A percentile compares a stretch with the other conserved stretches of the same genome.
phyloP scores from a whole-genome alignment of 2,329 filamentous ascomycete species.

The Metarhizium rileyi region DNA sequence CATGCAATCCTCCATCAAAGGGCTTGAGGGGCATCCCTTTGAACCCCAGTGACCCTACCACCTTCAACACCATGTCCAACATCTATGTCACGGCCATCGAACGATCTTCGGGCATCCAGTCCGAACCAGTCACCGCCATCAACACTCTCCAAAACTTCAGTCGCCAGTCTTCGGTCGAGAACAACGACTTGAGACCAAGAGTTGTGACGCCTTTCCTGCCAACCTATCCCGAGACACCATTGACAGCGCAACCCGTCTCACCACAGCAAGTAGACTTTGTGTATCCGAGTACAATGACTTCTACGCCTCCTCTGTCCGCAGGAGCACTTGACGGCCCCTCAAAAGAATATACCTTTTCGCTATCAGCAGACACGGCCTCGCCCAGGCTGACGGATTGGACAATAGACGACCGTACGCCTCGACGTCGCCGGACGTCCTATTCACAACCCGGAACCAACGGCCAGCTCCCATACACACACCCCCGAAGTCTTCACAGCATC shows the following conservation, averaged over 20 bases:
- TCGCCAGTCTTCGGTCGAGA: slow-evolving; percentile 20
- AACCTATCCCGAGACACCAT: slow-evolving; percentile 42
- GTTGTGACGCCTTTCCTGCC: slow-evolving; percentile 35
- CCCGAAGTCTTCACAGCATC: slow-evolving; percentile 51
- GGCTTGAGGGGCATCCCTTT: slow-evolving; percentile 24
- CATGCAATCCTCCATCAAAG: slow-evolving; percentile 26
- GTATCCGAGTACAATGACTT: slow-evolving; percentile 48
- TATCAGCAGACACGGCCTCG: slow-evolving; percentile 20
- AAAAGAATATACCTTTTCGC: slow-evolving; percentile 37
- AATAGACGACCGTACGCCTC: slow-evolving; percentile 10
- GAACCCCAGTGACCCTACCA: slow-evolving; percentile 49
- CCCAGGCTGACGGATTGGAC: slow-evolving; percentile 1
- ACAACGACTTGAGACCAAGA: slow-evolving; percentile 21
- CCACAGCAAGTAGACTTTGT: slow-evolving; percentile 35
- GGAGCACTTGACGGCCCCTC: slow-evolving; percentile 34
- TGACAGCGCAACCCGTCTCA: slow-evolving; percentile 41
- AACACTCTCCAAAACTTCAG: slow-evolving; percentile 28
- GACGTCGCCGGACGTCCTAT: slow-evolving; percentile 4
- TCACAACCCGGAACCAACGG: neutral
- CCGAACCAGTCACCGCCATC: slow-evolving; percentile 40
- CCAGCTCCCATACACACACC: slow-evolving; percentile 44
- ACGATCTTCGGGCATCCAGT: slow-evolving; percentile 39
- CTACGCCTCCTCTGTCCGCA: slow-evolving; percentile 49
- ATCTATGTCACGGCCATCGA: slow-evolving; percentile 55
- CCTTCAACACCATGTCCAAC: slow-evolving; percentile 58